Evolutionary conservation across 345 rosid genomes (phyloP), one percentile per base, ranked within the genome.

Genomic region (Trapa bicornis): DNA sequence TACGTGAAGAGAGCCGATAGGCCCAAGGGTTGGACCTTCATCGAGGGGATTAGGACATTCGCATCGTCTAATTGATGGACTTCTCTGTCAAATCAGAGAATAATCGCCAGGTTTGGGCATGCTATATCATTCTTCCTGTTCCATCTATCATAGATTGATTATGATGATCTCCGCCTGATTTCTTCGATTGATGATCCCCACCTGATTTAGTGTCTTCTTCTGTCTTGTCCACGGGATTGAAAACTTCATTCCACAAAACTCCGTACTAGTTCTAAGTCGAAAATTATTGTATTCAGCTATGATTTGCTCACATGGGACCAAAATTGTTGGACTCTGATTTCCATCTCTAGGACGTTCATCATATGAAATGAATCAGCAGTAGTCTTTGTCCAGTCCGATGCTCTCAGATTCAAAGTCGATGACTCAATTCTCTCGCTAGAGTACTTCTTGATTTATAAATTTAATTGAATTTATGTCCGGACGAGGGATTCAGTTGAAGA

Each of bases 1-100:
- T 39, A 39, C 42, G 42, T 39, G 42, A 41, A 41, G 43, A 41
- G 43, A 41, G 4, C 43, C 6, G 43, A 41, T 8, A 4, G 43
- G 7, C 43, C 43, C 6, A 8, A 43, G 9, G 73, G 64, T 32
- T 17, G 57, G 48, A 72, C 67, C 64, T 53, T 78, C 75, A 37
- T 84, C 61, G 82, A 75, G 70, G 84, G 77, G 10, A 38, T 89
- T 43, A 73, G 62, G 38, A 66, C 66, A 1, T 78, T 89, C 61
- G 43, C 43, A 8, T 3, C 43, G 4, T 41, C 43, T 1, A 41
- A 41, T 41, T 41, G 43, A 41, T 3, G 43, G 43, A 39, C 6
- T 39, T n/a, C 5, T 39, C 66, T 43, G 66, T n/a, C 8, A 43
- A 1, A 15, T 15, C 33, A 3, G 47, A 3, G 43, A 35, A 13